Evolutionary conservation across 352 stramenopile genomes (phyloP).

Genomic region (Globisporangium cylindrosporum): DNA sequence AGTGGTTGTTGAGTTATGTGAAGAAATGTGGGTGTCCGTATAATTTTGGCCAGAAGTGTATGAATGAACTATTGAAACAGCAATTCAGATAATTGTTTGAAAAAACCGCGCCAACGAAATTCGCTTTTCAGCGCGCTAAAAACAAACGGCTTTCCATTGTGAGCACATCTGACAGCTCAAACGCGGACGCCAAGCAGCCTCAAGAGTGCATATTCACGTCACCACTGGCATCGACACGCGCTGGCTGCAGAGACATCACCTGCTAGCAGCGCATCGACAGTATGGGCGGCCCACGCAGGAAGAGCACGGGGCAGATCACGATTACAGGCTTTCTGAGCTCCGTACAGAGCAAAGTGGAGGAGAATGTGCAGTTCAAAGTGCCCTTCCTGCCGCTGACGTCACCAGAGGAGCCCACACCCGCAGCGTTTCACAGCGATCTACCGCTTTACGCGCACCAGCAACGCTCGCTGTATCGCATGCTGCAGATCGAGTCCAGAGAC

Average conservation of each 20-base stretch:
- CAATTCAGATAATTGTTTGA: neutral
- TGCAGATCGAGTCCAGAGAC: conserved; percentile 75
- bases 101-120: neutral
- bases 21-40: no score
- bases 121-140: neutral
- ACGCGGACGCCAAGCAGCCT: neutral
- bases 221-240: neutral
- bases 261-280: neutral
- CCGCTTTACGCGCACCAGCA: conserved; percentile 78
- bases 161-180: neutral
- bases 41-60: no score
- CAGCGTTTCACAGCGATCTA: conserved; percentile 38
- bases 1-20: no score
- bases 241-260: neutral
- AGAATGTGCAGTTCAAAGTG: conserved; percentile 79
- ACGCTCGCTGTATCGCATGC: conserved; percentile 82
- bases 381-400: conserved; percentile 78
- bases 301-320: conserved; percentile 37
- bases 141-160: neutral
- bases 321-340: conserved; percentile 59
- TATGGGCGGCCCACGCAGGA: conserved; percentile 11
- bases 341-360: conserved; percentile 26
- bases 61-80: no score
- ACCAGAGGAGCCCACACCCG: conserved; percentile 57
- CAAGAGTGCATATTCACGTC: neutral